phyloP scores from a whole-genome alignment of 2,329 filamentous ascomycete species.

The Pyricularia sp. region DNA sequence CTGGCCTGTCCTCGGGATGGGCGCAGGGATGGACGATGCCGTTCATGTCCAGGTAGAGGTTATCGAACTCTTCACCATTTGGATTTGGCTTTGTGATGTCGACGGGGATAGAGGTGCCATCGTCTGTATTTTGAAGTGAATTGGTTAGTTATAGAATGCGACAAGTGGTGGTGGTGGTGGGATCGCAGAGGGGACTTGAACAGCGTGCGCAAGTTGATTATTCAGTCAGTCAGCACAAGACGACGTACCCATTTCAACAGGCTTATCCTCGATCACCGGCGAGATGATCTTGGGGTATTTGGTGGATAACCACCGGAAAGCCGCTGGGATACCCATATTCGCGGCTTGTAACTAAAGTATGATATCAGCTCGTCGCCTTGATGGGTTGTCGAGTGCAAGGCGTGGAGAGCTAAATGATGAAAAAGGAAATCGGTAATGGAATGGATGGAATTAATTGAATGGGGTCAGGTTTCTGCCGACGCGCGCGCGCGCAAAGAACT shows the following conservation, averaged over 20 bases:
- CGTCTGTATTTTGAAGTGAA: constrained; percentile 27
- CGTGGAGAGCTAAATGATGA: not conserved
- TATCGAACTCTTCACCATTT: constrained; percentile 96
- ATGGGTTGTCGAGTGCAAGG: not conserved
- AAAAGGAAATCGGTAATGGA: not conserved
- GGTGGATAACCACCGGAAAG: constrained; percentile 92
- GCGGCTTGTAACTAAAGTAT: not conserved
- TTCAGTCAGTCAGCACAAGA: not conserved
- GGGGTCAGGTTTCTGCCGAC: not conserved
- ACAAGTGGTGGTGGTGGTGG: not conserved
- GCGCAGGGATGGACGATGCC: constrained; percentile 98
- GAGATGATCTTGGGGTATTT: constrained; percentile 98
- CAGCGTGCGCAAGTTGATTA: not conserved
- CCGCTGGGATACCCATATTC: constrained; percentile 85
- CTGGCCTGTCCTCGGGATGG: constrained; percentile 86
- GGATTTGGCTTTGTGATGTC: constrained; percentile 81
- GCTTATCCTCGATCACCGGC: constrained; percentile 77
- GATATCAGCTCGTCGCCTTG: constrained; percentile 1
- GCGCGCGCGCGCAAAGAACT: not conserved
- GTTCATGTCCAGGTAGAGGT: constrained; percentile 98
- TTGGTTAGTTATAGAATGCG: not conserved
- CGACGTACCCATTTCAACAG: constrained; percentile 49
- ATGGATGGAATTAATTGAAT: not conserved
- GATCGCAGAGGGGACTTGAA: not conserved
- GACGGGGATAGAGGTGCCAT: constrained; percentile 76